phyloP scores from a whole-genome alignment of 495 filamentous ascomycete species.

The Pseudoneurospora amorphoporcata region DNA sequence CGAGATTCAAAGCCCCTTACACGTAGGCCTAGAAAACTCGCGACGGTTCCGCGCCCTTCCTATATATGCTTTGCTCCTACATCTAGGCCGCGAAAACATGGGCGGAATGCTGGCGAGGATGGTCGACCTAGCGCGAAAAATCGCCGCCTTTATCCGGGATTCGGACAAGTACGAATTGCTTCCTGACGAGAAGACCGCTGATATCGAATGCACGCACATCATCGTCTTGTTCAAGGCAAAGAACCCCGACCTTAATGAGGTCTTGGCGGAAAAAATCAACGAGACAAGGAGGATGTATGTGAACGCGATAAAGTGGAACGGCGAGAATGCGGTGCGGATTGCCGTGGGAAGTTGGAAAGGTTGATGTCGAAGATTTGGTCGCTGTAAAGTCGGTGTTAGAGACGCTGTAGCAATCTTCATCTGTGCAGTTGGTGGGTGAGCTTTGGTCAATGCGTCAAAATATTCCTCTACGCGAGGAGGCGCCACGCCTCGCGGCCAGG shows the following conservation, averaged over 20 bases:
- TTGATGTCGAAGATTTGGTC: conserved; percentile 46
- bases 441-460: neutral
- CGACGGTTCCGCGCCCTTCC: conserved; percentile 82
- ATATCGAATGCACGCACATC: conserved; percentile 48
- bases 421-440: neutral
- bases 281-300: conserved; percentile 67
- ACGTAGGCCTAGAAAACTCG: conserved; percentile 87
- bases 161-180: conserved; percentile 54
- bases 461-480: neutral
- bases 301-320: conserved; percentile 69
- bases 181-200: conserved; percentile 29
- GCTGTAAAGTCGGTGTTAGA: conserved; percentile 40
- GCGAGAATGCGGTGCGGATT: conserved; percentile 59
- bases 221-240: conserved; percentile 73
- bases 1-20: conserved; percentile 67
- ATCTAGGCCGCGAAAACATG: conserved; percentile 64
- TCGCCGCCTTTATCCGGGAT: conserved; percentile 52
- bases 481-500: no score
- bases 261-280: conserved; percentile 63
- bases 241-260: conserved; percentile 52
- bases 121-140: conserved; percentile 54
- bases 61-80: conserved; percentile 70
- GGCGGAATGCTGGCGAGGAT: conserved; percentile 61
- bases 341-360: conserved; percentile 79
- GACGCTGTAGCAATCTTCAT: neutral